phyloP scores from a whole-genome alignment of 75 land plant species.

The Picea sitchensis region DNA sequence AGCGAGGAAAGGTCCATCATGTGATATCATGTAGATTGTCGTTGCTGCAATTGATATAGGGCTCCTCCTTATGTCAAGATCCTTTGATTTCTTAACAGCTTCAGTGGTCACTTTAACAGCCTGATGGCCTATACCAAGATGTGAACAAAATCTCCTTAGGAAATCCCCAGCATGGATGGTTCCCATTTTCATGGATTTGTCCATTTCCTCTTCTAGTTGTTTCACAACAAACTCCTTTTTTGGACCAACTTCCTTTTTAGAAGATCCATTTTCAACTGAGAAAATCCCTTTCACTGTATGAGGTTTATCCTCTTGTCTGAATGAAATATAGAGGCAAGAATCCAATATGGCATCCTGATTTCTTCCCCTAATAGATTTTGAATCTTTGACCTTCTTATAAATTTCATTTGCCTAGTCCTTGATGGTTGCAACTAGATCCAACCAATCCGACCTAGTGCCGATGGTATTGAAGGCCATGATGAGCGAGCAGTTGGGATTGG shows the following conservation, averaged over 20 bases:
- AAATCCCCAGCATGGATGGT: constrained; percentile 96
- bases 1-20: too few relatives aligned
- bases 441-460: constrained; percentile 43
- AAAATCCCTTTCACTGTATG: constrained; percentile 92
- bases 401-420: constrained; percentile 97
- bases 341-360: constrained; percentile 98
- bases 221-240: constrained; percentile 93
- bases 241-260: constrained; percentile 96
- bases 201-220: constrained; percentile 84
- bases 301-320: constrained; percentile 92
- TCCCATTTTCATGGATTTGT: constrained; percentile 89
- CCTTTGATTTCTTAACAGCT: constrained; percentile 80
- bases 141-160: constrained; percentile 90
- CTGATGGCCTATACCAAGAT: constrained; percentile 78
- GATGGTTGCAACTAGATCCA: not conserved
- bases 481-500: constrained; percentile 39
- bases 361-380: constrained; percentile 85
- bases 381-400: constrained; percentile 93
- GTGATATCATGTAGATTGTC: too few relatives aligned
- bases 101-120: constrained; percentile 89
- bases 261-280: constrained; percentile 93
- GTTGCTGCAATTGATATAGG: too few relatives aligned
- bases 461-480: constrained; percentile 37
- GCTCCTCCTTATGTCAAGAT: constrained; percentile 70
- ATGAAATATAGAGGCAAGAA: constrained; percentile 94